Conservation (phyloP, 176 grass and related monocot species). For the Hsuehochloa calcarea region DNA sequence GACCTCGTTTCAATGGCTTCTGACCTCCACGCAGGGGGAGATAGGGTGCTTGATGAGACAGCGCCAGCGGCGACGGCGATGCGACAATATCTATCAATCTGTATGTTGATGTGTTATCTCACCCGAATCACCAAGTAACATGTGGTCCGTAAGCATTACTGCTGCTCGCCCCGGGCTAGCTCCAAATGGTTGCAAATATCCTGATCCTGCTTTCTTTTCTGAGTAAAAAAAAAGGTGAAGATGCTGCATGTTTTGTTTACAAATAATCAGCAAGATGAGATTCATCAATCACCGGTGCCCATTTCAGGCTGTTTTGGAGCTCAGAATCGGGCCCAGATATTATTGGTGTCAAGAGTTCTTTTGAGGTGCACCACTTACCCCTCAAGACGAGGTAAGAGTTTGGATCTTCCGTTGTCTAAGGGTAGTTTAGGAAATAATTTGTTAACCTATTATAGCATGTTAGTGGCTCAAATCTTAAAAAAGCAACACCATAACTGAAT, state of each 20-base stretch:
- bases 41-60: not conserved
- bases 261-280: not conserved
- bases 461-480: too few species aligned
- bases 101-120: not conserved
- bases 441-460: too few species aligned
- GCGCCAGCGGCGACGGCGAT: slow-evolving; percentile 23
- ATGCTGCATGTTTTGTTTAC: not conserved
- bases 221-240: too few species aligned
- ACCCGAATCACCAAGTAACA: not conserved
- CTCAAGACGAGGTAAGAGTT: too few species aligned
- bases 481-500: too few species aligned
- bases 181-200: not conserved
- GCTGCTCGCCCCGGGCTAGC: not conserved
- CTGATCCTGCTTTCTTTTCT: not conserved
- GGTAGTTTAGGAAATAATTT: too few species aligned
- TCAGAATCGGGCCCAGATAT: not conserved
- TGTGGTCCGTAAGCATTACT: not conserved
- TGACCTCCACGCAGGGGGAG: not conserved
- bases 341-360: not conserved
- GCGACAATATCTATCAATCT: slow-evolving; percentile 24
- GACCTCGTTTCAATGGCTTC: not conserved
- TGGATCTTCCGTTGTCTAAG: too few species aligned
- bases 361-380: too few species aligned
- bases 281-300: not conserved
- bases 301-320: not conserved